These are phyloP conservation scores for Ogataea thermomethanolica DNA, from an alignment of 805 yeast genomes.

Conservation along the genomic window DNA sequence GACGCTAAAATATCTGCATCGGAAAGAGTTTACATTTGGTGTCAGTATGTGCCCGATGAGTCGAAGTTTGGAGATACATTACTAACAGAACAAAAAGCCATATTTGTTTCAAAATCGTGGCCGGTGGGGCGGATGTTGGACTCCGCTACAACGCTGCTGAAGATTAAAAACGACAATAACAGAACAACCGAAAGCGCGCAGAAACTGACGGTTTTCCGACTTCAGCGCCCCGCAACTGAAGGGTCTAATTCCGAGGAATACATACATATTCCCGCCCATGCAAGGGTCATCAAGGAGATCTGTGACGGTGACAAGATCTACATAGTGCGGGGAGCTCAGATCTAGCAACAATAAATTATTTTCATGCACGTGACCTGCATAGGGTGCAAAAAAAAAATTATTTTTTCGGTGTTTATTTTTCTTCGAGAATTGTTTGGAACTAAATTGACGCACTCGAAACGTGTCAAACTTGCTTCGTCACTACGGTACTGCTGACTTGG, in stretches of 20 bases:
- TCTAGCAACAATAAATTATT: slow-evolving; percentile 1
- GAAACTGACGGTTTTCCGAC: slow-evolving; percentile 46
- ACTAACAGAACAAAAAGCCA: slow-evolving; percentile 26
- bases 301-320: slow-evolving; percentile 49
- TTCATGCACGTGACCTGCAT: background rate
- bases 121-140: slow-evolving; percentile 59
- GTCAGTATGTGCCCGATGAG: slow-evolving; percentile 38
- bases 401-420: slow-evolving; percentile 4
- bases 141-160: slow-evolving; percentile 44
- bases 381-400: slow-evolving; percentile 1
- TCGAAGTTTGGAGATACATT: slow-evolving; percentile 7
- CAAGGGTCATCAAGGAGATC: slow-evolving; percentile 39
- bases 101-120: slow-evolving; percentile 54
- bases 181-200: slow-evolving; percentile 38
- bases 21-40: slow-evolving; percentile 51
- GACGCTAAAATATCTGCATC: slow-evolving; percentile 40
- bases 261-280: slow-evolving; percentile 34
- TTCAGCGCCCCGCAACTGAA: slow-evolving; percentile 17
- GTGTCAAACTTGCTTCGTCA: slow-evolving; percentile 2
- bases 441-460: slow-evolving; percentile 9
- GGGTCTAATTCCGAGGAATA: slow-evolving; percentile 31
- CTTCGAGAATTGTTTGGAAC: slow-evolving; percentile 10
- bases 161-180: slow-evolving; percentile 49
- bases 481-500: background rate
- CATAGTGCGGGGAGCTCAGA: slow-evolving; percentile 46